Evolutionary conservation across 2,329 filamentous ascomycete genomes (phyloP).

Genomic region (Epichloe baconii): DNA sequence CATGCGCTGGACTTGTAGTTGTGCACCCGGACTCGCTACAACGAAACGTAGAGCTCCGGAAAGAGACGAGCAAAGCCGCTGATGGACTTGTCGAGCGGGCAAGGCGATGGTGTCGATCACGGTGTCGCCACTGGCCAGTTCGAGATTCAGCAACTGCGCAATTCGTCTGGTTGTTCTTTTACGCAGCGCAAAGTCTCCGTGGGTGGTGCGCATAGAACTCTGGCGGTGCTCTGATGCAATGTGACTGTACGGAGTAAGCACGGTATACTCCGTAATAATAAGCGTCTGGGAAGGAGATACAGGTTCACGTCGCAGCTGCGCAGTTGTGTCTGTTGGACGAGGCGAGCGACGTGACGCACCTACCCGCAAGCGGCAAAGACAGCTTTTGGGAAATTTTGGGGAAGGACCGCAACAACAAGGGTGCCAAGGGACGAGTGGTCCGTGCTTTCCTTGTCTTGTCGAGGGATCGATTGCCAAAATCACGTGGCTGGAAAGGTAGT

Average conservation of each 20-base stretch:
- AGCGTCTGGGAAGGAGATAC: not conserved
- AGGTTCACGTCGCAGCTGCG: too few relatives aligned
- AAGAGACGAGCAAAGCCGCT: not conserved
- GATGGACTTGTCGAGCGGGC: not conserved
- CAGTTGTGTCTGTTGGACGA: not conserved
- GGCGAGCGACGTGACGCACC: conserved; percentile 4
- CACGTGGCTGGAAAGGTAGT: conserved; percentile 1
- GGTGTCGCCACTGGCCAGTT: not conserved
- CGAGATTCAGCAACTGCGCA: not conserved
- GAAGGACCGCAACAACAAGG: not conserved
- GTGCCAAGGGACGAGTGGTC: not conserved
- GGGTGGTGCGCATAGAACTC: not conserved
- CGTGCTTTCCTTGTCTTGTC: not conserved
- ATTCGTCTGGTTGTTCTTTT: not conserved
- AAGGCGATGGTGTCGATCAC: not conserved
- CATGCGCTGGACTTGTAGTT: not conserved
- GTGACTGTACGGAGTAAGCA: not conserved
- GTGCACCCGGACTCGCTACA: not conserved
- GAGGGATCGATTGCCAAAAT: not conserved
- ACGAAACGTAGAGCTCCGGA: not conserved
- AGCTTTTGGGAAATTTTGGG: not conserved
- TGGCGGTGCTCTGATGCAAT: not conserved
- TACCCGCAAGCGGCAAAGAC: conserved; percentile 4
- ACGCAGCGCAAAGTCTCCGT: not conserved
- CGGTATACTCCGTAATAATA: too few relatives aligned